A percentile compares a stretch with the other conserved stretches of the same genome.
phyloP scores from a whole-genome alignment of 208 protist species.

The Leishmania guyanensis region DNA sequence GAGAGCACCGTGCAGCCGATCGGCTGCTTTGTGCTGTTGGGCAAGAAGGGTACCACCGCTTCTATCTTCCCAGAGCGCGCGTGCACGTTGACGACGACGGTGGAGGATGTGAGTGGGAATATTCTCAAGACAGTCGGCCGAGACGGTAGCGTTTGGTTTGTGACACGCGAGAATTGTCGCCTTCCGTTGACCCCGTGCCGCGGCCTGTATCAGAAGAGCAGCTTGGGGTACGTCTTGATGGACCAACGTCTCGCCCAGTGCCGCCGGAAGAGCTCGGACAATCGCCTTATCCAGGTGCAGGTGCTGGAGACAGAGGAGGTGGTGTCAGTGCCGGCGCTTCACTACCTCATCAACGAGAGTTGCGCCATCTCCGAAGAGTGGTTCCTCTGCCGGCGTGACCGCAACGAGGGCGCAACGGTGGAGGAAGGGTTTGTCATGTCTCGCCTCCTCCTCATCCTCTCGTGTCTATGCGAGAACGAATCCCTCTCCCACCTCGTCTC shows the following conservation, averaged over 20 bases:
- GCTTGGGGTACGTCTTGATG: conserved; percentile 70
- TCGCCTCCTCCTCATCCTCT: conserved; percentile 81
- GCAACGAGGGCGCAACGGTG: conserved; percentile 50
- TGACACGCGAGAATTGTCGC: conserved; percentile 77
- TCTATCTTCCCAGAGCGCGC: conserved; percentile 69
- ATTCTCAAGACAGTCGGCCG: conserved; percentile 45
- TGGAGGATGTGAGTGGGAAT: conserved; percentile 58
- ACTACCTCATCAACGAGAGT: conserved; percentile 57
- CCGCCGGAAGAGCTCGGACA: conserved; percentile 42
- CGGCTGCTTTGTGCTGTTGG: conserved; percentile 82
- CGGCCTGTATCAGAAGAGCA: conserved; percentile 13
- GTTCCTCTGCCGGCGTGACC: conserved; percentile 40
- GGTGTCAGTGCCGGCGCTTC: conserved; percentile 35
- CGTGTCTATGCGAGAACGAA: conserved; percentile 81
- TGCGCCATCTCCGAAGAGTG: conserved; percentile 62
- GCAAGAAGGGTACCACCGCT: conserved; percentile 53
- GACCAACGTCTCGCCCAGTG: conserved; percentile 71
- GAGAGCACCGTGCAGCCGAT: conserved; percentile 34
- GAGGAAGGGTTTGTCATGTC: conserved; percentile 87
- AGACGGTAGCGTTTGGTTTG: conserved; percentile 40
- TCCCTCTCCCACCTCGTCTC: conserved; percentile 66
- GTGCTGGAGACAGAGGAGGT: conserved; percentile 41
- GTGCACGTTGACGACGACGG: conserved; percentile 35
- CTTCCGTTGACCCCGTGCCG: conserved; percentile 59
- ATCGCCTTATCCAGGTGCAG: conserved; percentile 38